Base-by-base conservation (phyloP, 441 rosid species). In the Mallotus japonicus region DNA sequence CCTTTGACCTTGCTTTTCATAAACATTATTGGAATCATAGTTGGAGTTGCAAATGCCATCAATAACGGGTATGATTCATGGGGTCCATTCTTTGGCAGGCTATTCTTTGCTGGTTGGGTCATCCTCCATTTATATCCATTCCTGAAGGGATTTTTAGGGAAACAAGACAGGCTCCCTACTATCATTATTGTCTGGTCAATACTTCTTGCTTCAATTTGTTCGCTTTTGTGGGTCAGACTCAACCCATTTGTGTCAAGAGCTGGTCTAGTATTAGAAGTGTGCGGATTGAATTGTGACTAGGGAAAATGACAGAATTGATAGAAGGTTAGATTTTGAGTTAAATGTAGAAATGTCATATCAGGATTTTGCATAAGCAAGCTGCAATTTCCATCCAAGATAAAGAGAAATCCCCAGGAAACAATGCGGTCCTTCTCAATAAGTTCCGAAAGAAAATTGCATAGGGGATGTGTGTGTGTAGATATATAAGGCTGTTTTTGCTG, bases 51-150 rank as follows among this genome's bases (percentile, higher is more conserved):
- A 2, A 90, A 95, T 72, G 99, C 99, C 65, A 91, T 95, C 75
- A 90, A 89, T 70, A 95, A 90, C 8, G 99, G 98, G 5, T 95
- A 95, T 15, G 96, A 93, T 73, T 84, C 99, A 0, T 95, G 99
- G 98, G 99, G 97, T 49, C 99, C 98, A 0, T 86, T 95, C 49
- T 90, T 95, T 9, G 99, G 99, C 20, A 88, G 84, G 79, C 81
- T 93, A 28, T 87, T 95, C 85, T 95, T 95, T 69, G 90, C 98
- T 0, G 69, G 93, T 49, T 95, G 99, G 99, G 99, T 95, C 69
- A 88, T 95, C 40, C 79, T 91, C 73, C 99, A 93, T 83, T 89
- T 95, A 53, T 93, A 92, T 78, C 99, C 99, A 0, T 95, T 95
- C 96, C 92, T 95, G 73, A 95, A 95, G 76, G 99, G 99, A 55